These are phyloP conservation scores for Terana coerulea DNA, from an alignment of 768 basidiomycete species.

Conservation along the genomic window DNA sequence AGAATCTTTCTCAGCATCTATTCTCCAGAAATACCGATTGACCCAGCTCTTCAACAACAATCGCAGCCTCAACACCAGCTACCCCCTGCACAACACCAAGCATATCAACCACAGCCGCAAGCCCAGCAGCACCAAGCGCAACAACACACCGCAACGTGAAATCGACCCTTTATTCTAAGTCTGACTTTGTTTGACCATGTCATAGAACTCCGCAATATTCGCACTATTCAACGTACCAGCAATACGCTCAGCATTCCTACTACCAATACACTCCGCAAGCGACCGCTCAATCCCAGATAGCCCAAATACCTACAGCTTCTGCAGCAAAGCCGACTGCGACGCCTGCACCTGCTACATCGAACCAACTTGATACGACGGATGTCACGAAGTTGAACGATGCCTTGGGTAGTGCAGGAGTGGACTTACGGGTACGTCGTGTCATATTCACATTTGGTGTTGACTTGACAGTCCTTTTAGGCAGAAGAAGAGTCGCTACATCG, in stretches of 20 bases:
- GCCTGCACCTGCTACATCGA: conserved; percentile 12
- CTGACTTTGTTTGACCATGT: background rate
- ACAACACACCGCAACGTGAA: no score
- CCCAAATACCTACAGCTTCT: conserved; percentile 10
- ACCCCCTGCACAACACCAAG: background rate
- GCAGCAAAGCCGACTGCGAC: conserved; percentile 9
- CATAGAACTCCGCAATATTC: conserved; percentile 4
- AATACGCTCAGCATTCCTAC: conserved; percentile 6
- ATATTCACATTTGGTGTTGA: background rate
- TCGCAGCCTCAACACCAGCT: conserved; percentile 18
- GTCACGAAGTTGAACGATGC: conserved; percentile 81
- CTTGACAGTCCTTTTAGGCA: conserved; percentile 43
- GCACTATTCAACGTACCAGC: conserved; percentile 5
- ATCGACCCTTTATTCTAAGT: no score
- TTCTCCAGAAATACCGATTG: conserved; percentile 53
- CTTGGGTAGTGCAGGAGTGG: conserved; percentile 82
- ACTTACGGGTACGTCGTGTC: conserved; percentile 56
- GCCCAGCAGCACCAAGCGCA: background rate
- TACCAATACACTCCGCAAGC: conserved; percentile 7
- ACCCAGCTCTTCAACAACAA: conserved; percentile 66
- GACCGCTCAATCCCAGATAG: conserved; percentile 14
- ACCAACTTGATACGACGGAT: conserved; percentile 55
- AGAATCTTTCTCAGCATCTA: background rate
- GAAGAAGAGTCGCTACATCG: conserved; percentile 82
- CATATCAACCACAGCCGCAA: background rate